A percentile compares a stretch with the other conserved stretches of the same genome.
Conservation (phyloP, 192 early-diverging fungal species). For the Chytriomyces hyalinus region DNA sequence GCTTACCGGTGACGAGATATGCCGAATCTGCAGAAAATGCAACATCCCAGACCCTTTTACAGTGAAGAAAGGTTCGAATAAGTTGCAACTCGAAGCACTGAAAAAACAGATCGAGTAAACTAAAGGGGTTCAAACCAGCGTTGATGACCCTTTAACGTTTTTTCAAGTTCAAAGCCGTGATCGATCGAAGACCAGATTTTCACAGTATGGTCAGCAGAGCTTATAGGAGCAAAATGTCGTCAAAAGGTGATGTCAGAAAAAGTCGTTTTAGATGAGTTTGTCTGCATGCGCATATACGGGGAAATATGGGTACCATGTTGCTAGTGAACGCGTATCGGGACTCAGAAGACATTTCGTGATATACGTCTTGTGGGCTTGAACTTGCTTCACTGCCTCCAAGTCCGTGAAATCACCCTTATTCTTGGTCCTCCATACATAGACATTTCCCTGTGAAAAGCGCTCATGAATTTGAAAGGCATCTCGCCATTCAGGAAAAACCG, state of each 20-base stretch:
- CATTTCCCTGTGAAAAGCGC: conserved; percentile 61
- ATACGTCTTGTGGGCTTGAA: conserved; percentile 80
- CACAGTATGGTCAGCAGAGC: conserved; percentile 85
- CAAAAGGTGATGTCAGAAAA: neutral
- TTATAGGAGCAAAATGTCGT: neutral
- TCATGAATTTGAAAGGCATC: neutral
- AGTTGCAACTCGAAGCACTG: neutral
- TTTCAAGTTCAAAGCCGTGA: conserved; percentile 68
- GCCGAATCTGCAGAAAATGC: conserved; percentile 91
- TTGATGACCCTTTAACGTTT: conserved; percentile 80
- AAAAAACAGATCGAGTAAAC: neutral
- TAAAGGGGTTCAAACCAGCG: conserved; percentile 55
- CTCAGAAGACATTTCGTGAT: conserved; percentile 82
- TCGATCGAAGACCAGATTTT: conserved; percentile 74
- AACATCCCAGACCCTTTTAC: conserved; percentile 83
- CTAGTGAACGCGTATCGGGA: conserved; percentile 76
- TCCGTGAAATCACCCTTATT: conserved; percentile 55
- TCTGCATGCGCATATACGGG: neutral
- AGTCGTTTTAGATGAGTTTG: neutral
- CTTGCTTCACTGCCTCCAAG: conserved; percentile 72
- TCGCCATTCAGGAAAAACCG: neutral
- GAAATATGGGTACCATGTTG: conserved; percentile 3
- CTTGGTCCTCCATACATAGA: conserved; percentile 62
- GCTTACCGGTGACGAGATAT: conserved; percentile 78
- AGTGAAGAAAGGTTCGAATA: too few relatives aligned